These are phyloP conservation scores for Eragrostis curvula DNA, from an alignment of 176 grass and related monocot species.

Conservation along the genomic window DNA sequence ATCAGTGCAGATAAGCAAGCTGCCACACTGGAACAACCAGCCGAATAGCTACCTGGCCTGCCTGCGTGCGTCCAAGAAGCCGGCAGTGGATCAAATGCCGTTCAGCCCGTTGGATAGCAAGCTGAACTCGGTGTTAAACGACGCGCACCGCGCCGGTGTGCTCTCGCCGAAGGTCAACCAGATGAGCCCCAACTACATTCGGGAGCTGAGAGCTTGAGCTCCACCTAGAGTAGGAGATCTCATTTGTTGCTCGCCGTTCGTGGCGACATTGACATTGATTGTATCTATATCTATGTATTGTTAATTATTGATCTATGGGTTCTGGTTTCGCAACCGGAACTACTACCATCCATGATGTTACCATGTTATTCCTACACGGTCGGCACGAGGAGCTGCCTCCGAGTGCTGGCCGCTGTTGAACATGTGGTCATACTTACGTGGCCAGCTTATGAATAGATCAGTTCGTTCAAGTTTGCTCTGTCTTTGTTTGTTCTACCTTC, in stretches of 20 bases:
- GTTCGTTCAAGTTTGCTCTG: not conserved
- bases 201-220: constrained; percentile 53
- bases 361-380: not conserved
- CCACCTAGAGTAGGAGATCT: not conserved
- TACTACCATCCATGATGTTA: constrained; percentile 5
- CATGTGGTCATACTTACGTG: constrained; percentile 16
- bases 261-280: constrained; percentile 4
- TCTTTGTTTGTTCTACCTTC: not conserved
- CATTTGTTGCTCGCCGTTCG: not conserved
- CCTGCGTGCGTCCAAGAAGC: constrained; percentile 64
- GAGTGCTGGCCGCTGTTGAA: not conserved
- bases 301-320: not conserved
- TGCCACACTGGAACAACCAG: constrained; percentile 78
- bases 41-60: constrained; percentile 63
- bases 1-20: constrained; percentile 53
- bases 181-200: constrained; percentile 54
- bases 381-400: not conserved
- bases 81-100: constrained; percentile 48
- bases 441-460: constrained; percentile 13
- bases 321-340: constrained; percentile 8
- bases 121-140: constrained; percentile 48
- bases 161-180: constrained; percentile 43
- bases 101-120: constrained; percentile 84
- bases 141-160: not conserved
- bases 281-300: constrained; percentile 13